Evolutionary conservation across 306 rosid species (phyloP), one percentile per base, ranked within the genome.

Genomic region (Senna tora): DNA sequence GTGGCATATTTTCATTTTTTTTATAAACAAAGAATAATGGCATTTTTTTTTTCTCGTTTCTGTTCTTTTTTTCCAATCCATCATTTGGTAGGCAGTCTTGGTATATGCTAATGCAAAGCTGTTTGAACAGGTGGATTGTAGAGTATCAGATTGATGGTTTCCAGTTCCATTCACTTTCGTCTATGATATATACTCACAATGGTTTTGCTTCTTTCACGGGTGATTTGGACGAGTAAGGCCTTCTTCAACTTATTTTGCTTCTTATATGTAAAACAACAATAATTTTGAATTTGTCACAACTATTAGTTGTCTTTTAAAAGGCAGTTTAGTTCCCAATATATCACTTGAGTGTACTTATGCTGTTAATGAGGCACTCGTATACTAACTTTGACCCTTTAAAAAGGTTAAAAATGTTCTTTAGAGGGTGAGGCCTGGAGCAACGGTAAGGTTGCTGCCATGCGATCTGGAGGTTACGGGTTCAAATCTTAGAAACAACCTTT

Each of bases 191-290:
- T 67, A 87, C 96, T 1, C 97, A 94, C 92, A 94, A 94, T 66
- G 98, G 98, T 82, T 94, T 91, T 77, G 96, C 98, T 82, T 83
- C 97, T 33, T 94, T 94, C 80, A 91, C 92, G 3, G 98, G 98
- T 32, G 94, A 94, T 80, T 67, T 94, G 87, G 98, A 94, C 67
- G 97, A 94, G 98, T 91, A 93, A 79, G 96, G 71, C 85, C 67
- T 74, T 73, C 62, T 75, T 72, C 47, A 33, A 73, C 43, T 67
- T 80, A n/a, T 14, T 7, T 53, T 46, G 49, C 74, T 42, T 65
- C 51, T 33, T 74, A 46, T 53, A 32, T 28, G n/a, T 72, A 50
- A 15, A 17, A 54, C 63, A 16, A 19, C 22, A 16, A n/a, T 62
- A 16, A 9, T 13, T 50, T 60, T 52, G 22, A 56, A 7, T 47